A percentile compares a stretch with the other conserved stretches of the same genome.
phyloP scores from a whole-genome alignment of 441 rosid genomes.

The Euphorbia celastroides region DNA sequence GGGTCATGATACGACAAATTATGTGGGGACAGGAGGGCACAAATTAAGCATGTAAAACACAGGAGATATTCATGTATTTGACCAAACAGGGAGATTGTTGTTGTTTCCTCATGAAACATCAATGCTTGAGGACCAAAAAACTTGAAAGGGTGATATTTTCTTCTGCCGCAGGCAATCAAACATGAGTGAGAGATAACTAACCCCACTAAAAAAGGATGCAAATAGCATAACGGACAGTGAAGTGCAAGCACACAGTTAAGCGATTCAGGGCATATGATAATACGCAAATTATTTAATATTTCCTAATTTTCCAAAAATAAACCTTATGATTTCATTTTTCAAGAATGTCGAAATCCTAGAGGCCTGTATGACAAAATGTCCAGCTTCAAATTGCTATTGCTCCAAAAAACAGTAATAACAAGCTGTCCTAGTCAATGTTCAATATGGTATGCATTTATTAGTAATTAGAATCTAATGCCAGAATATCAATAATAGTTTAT shows the following conservation, averaged over 20 bases:
- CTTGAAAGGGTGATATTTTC: not conserved
- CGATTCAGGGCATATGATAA: not conserved
- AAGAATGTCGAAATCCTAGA: not conserved
- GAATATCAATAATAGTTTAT: conserved; percentile 1
- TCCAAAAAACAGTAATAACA: not conserved
- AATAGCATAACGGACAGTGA: not conserved
- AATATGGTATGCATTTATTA: not conserved
- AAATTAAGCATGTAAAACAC: not conserved
- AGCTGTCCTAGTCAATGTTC: conserved; percentile 5
- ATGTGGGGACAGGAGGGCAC: not conserved
- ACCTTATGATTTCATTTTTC: not conserved
- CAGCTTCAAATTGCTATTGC: not conserved
- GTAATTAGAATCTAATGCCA: not conserved
- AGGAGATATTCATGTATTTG: not conserved
- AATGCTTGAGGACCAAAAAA: not conserved
- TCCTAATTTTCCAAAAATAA: not conserved
- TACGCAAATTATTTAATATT: not conserved
- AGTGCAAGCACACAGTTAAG: not conserved
- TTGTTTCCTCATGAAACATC: not conserved
- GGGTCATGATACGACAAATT: not conserved
- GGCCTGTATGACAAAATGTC: not conserved
- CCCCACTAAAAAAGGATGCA: not conserved
- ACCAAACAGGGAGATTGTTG: not conserved
- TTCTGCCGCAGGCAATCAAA: not conserved
- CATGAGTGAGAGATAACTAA: not conserved